Base-by-base conservation (phyloP, 2,329 filamentous ascomycete genomes). In the Sporothrix curviconia region DNA sequence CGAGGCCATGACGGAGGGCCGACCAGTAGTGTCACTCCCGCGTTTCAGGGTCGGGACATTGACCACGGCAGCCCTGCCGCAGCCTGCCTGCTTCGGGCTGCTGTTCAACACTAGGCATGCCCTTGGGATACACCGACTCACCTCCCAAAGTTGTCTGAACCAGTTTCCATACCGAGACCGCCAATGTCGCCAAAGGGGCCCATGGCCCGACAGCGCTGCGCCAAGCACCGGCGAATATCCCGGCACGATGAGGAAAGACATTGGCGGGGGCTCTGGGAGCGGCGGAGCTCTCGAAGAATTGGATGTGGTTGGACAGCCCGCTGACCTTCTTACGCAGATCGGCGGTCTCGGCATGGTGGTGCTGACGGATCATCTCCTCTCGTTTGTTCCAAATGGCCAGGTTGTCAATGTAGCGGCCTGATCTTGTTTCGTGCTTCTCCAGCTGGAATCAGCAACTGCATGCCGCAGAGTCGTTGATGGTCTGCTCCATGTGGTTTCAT, bases 271-370 rank as follows among this genome's bases (percentile, higher is more conserved):
- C 57, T 7, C n/a, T n/a, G n/a, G 69, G 58, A 69, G 78, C 76
- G 59, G 77, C 80, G 65, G 74, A 77, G 73, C 76, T 83, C 75
- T 90, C 90, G 67, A 91, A 78, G 64, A 83, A 81, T 72, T 86
- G 81, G 63, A 87, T 79, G 66, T 87, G 84, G 60, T 87, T 85
- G 59, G 82, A 86, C 65, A 96, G 84, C 64, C 92, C 84, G 68
- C 84, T 85, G 72, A 96, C 86, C 79, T 95, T 94, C 81, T 95
- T 95, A 70, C 92, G 88, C 68, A 97, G 83, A 65, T 94, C 90
- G 59, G 88, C 88, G 12, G 89, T 91, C 79, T 97, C 92, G 64
- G n/a, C n/a, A 92, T 81, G 61, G 91, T 96, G 77, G n/a, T 96
- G 90, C 57, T 80, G 80, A 69, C 89, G 85, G 66, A 96, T 88